phyloP scores from a whole-genome alignment of 495 filamentous ascomycete species.

The Aeminium ludgeri region DNA sequence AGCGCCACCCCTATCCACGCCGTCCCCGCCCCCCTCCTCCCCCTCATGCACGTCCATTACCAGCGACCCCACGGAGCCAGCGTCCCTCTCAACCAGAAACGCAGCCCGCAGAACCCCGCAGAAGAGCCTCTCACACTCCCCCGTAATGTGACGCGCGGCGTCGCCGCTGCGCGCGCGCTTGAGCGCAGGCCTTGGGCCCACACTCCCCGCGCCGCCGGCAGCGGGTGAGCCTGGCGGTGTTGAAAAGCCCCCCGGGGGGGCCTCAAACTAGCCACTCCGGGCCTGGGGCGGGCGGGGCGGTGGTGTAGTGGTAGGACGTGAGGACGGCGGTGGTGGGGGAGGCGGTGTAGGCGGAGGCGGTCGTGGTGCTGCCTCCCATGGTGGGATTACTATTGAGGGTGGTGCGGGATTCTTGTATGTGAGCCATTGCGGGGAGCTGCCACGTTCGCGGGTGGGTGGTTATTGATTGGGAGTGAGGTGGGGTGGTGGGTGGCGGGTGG shows the following conservation, averaged over 20 bases:
- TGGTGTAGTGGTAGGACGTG: constrained; percentile 84
- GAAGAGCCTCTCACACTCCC: constrained; percentile 99
- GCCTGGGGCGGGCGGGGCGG: constrained; percentile 22
- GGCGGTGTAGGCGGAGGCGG: constrained; percentile 73
- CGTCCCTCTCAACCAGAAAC: constrained; percentile 88
- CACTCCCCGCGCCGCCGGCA: constrained; percentile 22
- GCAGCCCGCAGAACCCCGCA: constrained; percentile 80
- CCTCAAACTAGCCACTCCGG: constrained; percentile 45
- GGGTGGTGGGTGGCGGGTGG: too few species aligned
- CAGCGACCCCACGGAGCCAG: constrained; percentile 48
- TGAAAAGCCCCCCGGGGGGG: constrained; percentile 64
- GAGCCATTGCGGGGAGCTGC: too few species aligned
- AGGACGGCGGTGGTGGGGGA: constrained; percentile 37
- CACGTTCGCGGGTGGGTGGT: too few species aligned
- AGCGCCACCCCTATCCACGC: neutral
- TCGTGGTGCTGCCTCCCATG: constrained; percentile 25
- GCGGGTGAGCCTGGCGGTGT: constrained; percentile 47
- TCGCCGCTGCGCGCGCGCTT: constrained; percentile 53
- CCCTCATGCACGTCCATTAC: constrained; percentile 38
- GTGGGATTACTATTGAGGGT: too few species aligned
- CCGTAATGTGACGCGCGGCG: constrained; percentile 79
- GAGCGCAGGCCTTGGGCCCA: constrained; percentile 22
- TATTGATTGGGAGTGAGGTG: too few species aligned
- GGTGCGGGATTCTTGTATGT: too few species aligned
- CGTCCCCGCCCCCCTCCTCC: constrained; percentile 6